Conservation (phyloP, 495 filamentous ascomycete genomes). For the Neurospora tetrasperma region DNA sequence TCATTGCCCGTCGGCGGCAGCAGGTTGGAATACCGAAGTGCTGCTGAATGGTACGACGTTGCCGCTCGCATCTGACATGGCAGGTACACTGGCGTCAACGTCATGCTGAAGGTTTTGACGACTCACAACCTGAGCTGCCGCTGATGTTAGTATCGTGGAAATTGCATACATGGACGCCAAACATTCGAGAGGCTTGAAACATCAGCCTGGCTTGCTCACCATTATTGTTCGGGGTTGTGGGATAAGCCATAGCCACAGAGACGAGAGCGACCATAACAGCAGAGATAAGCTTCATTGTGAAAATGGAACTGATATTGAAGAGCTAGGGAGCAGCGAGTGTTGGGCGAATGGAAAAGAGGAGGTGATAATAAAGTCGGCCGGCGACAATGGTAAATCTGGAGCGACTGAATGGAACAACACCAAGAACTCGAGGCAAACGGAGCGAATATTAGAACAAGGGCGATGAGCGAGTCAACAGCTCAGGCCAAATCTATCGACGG, state of each 20-base stretch:
- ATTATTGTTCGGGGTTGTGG: conserved; percentile 14
- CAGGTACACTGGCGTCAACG: conserved; percentile 19
- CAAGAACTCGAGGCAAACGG: conserved; percentile 15
- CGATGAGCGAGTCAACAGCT: conserved; percentile 13
- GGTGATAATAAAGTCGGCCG: conserved; percentile 33
- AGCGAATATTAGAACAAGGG: conserved; percentile 12
- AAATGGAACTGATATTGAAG: conserved; percentile 13
- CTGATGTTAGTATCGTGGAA: not conserved
- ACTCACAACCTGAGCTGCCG: conserved; percentile 10
- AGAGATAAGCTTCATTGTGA: conserved; percentile 44
- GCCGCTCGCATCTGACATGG: conserved; percentile 31
- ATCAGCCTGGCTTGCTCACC: conserved; percentile 17
- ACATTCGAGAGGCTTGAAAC: not conserved
- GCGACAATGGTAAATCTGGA: conserved; percentile 25
- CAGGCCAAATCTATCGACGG: conserved; percentile 9
- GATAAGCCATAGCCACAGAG: conserved; percentile 35
- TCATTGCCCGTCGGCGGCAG: conserved; percentile 8
- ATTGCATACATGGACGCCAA: not conserved
- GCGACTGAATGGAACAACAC: not conserved
- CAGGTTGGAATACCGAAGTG: conserved; percentile 25
- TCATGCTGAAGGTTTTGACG: conserved; percentile 20
- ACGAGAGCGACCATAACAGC: conserved; percentile 36
- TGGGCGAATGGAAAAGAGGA: not conserved
- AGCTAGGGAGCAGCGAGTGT: not conserved
- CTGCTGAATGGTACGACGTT: conserved; percentile 32